These are phyloP conservation scores for Yamadazyma akitaensis DNA, from an alignment of 805 yeast genomes.

Conservation along the genomic window DNA sequence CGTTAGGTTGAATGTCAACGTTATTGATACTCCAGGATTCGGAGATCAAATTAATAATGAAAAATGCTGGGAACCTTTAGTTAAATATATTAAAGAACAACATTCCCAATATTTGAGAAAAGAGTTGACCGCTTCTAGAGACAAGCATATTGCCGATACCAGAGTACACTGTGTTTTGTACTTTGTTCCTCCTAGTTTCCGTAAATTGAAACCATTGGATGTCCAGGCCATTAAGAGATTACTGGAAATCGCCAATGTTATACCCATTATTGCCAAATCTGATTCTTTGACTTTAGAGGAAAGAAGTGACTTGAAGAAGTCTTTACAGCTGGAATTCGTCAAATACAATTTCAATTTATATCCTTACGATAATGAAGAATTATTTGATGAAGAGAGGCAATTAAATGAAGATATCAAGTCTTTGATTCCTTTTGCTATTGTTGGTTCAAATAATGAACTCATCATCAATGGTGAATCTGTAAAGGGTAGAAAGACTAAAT, in stretches of 20 bases:
- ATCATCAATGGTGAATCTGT: conserved; percentile 74
- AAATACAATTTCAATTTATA: conserved; percentile 72
- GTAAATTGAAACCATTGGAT: conserved; percentile 82
- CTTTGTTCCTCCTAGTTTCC: conserved; percentile 85
- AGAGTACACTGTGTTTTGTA: conserved; percentile 92
- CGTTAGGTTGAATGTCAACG: conserved; percentile 79
- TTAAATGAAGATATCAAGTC: conserved; percentile 69
- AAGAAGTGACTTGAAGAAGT: conserved; percentile 72
- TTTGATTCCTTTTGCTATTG: conserved; percentile 88
- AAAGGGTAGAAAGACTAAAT: conserved; percentile 87
- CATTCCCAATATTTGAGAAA: conserved; percentile 87
- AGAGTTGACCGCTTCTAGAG: conserved; percentile 94
- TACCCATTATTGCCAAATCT: conserved; percentile 92
- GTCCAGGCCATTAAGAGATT: conserved; percentile 77
- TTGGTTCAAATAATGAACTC: conserved; percentile 82
- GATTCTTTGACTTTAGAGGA: conserved; percentile 87
- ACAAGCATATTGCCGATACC: conserved; percentile 74
- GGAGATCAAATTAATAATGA: conserved; percentile 96
- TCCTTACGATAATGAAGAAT: conserved; percentile 73
- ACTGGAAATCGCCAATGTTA: conserved; percentile 86
- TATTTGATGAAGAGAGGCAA: conserved; percentile 69
- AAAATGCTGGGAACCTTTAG: conserved; percentile 94
- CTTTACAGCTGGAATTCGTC: conserved; percentile 72
- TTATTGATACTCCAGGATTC: conserved; percentile 97
- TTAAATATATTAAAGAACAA: conserved; percentile 92